Conservation (phyloP, 2,329 filamentous ascomycete species). For the Paecilomyces dactylethromorphus region DNA sequence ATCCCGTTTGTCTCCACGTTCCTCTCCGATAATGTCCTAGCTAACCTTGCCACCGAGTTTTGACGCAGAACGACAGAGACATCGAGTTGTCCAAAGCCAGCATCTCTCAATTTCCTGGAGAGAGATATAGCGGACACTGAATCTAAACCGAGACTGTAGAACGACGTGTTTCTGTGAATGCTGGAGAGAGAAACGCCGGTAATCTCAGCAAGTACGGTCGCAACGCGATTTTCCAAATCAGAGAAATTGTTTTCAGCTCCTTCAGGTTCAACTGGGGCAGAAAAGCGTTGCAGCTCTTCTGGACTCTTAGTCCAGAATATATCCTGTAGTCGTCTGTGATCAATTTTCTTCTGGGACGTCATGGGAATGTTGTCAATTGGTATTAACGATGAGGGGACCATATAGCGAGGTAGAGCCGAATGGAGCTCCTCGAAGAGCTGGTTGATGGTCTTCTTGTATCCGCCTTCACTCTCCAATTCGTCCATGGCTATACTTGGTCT, state of each 20-base stretch:
- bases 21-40: conserved; percentile 18
- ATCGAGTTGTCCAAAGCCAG: conserved; percentile 45
- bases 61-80: conserved; percentile 66
- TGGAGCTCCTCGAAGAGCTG: conserved; percentile 51
- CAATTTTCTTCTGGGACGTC: conserved; percentile 68
- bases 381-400: conserved; percentile 70
- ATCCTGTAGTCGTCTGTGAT: conserved; percentile 49
- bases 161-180: conserved; percentile 61
- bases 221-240: conserved; percentile 51
- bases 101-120: conserved; percentile 49
- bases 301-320: conserved; percentile 43
- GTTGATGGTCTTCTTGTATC: conserved; percentile 20
- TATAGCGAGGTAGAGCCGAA: conserved; percentile 61
- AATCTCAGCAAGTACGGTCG: conserved; percentile 46
- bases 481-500: conserved; percentile 36
- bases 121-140: conserved; percentile 74
- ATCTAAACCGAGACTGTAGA: conserved; percentile 73
- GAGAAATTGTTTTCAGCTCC: conserved; percentile 42
- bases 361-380: conserved; percentile 64
- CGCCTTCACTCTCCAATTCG: neutral
- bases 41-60: conserved; percentile 58
- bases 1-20: neutral
- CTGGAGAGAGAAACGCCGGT: conserved; percentile 40
- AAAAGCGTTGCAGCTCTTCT: conserved; percentile 39
- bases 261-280: conserved; percentile 16